phyloP scores from a whole-genome alignment of 495 filamentous ascomycete genomes.

The Paragyromitra xinjiangensis region DNA sequence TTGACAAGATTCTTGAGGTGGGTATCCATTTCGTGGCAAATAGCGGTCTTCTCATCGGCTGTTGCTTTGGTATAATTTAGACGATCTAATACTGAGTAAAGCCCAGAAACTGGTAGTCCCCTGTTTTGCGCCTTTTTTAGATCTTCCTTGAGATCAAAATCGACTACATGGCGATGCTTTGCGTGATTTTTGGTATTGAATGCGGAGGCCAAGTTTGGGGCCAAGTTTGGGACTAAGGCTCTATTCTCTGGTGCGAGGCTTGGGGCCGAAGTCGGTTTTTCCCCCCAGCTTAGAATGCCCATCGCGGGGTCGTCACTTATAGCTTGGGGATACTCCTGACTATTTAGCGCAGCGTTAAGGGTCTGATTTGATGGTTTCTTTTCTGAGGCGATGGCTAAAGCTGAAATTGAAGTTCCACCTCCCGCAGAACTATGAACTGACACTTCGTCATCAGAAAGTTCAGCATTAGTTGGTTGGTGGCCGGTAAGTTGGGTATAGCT shows the following conservation, averaged over 20 bases:
- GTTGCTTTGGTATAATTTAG: conserved; percentile 6
- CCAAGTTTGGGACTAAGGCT: background rate
- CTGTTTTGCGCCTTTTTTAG: background rate
- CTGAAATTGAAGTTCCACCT: background rate
- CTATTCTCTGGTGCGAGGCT: background rate
- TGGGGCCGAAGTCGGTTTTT: background rate
- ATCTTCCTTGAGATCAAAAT: conserved; percentile 17
- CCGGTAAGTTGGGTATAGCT: conserved; percentile 18
- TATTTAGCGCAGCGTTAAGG: too few relatives aligned
- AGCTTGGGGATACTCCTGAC: background rate
- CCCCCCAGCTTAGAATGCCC: too few relatives aligned
- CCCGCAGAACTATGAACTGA: background rate
- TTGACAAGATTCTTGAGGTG: conserved; percentile 29
- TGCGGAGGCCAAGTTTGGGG: background rate
- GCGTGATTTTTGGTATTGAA: background rate
- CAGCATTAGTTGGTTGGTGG: background rate
- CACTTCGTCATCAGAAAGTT: background rate
- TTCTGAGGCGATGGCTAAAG: background rate
- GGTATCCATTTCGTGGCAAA: conserved; percentile 5
- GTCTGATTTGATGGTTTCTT: background rate
- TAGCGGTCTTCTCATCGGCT: background rate
- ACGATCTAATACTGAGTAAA: conserved; percentile 21
- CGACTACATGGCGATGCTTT: conserved; percentile 9
- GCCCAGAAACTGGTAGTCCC: conserved; percentile 1
- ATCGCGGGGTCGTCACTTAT: background rate